Percentiles rank a stretch among this genome's conserved stretches.
These are phyloP conservation scores for Venturia effusa DNA, from an alignment of 2,329 filamentous ascomycete genomes.

Conservation along the genomic window DNA sequence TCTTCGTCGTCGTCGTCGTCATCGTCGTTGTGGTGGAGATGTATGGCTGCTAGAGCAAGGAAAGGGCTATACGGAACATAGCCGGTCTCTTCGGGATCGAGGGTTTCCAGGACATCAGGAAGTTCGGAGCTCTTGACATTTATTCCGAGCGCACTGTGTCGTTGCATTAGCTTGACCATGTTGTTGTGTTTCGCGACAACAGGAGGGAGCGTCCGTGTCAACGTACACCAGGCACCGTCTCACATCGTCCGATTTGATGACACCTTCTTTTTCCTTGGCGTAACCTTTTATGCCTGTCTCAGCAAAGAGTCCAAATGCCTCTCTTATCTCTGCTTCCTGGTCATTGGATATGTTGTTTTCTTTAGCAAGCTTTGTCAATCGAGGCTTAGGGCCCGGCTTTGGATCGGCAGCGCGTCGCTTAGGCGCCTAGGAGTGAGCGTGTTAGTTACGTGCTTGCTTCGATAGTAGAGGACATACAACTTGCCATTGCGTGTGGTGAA, in stretches of 20 bases:
- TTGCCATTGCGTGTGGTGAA: background rate
- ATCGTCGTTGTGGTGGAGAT: conserved; percentile 33
- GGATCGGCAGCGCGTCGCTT: conserved; percentile 5
- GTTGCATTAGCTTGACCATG: background rate
- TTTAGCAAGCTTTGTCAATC: conserved; percentile 81
- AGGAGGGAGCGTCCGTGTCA: conserved; percentile 14
- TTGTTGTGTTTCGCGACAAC: background rate
- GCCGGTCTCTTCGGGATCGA: conserved; percentile 75
- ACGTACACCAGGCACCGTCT: conserved; percentile 39
- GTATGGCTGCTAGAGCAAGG: conserved; percentile 77
- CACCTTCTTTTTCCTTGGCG: conserved; percentile 20
- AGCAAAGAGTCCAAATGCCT: conserved; percentile 73
- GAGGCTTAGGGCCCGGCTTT: background rate
- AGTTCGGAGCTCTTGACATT: conserved; percentile 56
- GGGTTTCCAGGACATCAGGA: conserved; percentile 62
- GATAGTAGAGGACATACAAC: background rate
- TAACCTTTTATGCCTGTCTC: background rate
- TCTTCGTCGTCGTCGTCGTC: conserved; percentile 33
- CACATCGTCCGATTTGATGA: conserved; percentile 33
- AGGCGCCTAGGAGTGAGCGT: background rate
- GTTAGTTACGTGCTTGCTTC: background rate
- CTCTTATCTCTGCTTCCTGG: conserved; percentile 82
- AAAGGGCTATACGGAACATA: conserved; percentile 72
- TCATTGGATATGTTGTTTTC: conserved; percentile 76
- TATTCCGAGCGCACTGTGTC: conserved; percentile 65